Conservation (phyloP, 2,329 filamentous ascomycete genomes). For the Colletotrichum sp. region DNA sequence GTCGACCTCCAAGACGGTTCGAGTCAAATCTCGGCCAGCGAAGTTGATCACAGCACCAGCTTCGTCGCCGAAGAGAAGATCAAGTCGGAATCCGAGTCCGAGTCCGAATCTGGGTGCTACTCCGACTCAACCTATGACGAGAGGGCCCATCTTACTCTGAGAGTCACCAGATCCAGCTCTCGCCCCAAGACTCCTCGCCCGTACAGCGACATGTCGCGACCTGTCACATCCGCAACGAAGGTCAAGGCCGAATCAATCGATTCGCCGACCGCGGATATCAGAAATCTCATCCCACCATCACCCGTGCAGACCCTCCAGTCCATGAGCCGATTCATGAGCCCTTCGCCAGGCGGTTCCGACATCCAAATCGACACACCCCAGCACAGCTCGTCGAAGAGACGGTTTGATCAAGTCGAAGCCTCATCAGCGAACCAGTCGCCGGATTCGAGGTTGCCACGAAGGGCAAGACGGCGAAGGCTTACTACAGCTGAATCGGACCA, state of each 20-base stretch:
- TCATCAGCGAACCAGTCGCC: not conserved
- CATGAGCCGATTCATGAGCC: not conserved
- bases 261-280: not conserved
- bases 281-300: not conserved
- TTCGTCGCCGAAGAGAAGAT: not conserved
- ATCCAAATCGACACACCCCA: not conserved
- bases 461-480: not conserved
- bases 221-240: fast-evolving
- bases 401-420: not conserved
- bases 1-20: not conserved
- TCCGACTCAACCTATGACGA: not conserved
- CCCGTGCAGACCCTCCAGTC: not conserved
- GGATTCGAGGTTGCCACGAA: not conserved
- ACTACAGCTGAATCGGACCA: not conserved
- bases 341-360: not conserved
- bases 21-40: not conserved
- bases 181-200: not conserved
- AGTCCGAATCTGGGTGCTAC: not conserved
- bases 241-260: fast-evolving
- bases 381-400: not conserved
- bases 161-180: not conserved
- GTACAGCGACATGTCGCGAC: not conserved
- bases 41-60: not conserved
- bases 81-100: not conserved
- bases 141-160: not conserved